phyloP scores from a whole-genome alignment of 164 flowering plant genomes.

The Chimonanthus praecox region DNA sequence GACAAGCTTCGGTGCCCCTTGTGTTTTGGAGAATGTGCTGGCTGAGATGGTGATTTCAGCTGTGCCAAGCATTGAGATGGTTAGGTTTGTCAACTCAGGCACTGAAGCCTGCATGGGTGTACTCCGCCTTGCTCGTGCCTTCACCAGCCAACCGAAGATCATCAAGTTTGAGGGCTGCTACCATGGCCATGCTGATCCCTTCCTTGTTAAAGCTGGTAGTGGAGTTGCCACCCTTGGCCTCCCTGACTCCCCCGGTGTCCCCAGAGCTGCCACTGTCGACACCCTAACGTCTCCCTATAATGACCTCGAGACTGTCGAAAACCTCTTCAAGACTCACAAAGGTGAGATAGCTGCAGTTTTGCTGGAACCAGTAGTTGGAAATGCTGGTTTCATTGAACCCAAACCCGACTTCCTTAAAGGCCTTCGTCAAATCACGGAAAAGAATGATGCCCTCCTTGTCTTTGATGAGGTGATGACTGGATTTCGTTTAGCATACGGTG shows the following conservation, averaged over 20 bases:
- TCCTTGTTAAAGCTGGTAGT: constrained; percentile 96
- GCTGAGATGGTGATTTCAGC: constrained; percentile 93
- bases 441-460: constrained; percentile 66
- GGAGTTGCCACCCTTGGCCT: constrained; percentile 96
- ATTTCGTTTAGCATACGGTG: constrained; percentile 84
- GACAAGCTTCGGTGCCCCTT: constrained; percentile 97
- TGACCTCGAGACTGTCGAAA: constrained; percentile 55
- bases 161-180: constrained; percentile 96
- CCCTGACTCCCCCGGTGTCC: constrained; percentile 98
- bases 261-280: constrained; percentile 62
- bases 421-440: constrained; percentile 56
- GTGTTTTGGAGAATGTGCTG: constrained; percentile 74
- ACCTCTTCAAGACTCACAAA: constrained; percentile 54
- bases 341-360: constrained; percentile 82
- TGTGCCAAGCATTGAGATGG: constrained; percentile 95
- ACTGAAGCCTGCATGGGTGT: constrained; percentile 99
- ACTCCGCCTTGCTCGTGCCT: constrained; percentile 87
- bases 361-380: constrained; percentile 95
- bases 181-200: constrained; percentile 98
- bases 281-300: constrained; percentile 81
- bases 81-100: constrained; percentile 93
- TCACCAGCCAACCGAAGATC: constrained; percentile 53
- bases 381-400: constrained; percentile 79
- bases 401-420: constrained; percentile 59
- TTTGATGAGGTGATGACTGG: constrained; percentile 99